Conservation (phyloP, 345 rosid genomes). For the Populus tremula region DNA sequence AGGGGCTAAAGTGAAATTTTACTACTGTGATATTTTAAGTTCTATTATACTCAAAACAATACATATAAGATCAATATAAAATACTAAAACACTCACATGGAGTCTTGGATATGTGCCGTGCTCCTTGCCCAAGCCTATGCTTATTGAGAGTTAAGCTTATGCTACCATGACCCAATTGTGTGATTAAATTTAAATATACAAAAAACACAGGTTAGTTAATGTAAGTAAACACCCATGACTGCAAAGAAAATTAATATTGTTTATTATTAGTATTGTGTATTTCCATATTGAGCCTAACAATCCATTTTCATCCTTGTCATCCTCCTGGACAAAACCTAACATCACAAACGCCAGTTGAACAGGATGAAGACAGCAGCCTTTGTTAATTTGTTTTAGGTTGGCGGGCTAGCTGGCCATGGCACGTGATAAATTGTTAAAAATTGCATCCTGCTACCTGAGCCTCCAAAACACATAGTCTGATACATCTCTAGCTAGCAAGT, state of each 20-base stretch:
- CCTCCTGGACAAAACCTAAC: neutral
- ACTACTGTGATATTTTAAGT: no score
- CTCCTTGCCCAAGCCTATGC: rapidly evolving
- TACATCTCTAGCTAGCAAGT: neutral
- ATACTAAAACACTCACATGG: rapidly evolving
- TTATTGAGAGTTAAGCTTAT: no score
- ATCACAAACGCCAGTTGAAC: neutral
- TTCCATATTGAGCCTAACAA: neutral
- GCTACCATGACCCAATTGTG: no score
- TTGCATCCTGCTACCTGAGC: neutral
- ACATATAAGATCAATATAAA: no score
- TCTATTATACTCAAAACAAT: no score
- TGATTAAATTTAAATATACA: no score
- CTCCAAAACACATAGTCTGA: neutral
- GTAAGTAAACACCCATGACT: no score
- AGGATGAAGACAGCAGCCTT: neutral
- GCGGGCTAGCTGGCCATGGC: neutral
- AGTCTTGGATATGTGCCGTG: rapidly evolving
- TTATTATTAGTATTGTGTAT: no score
- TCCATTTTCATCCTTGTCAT: neutral
- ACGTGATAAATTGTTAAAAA: neutral
- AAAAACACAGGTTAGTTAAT: no score
- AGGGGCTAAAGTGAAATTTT: no score
- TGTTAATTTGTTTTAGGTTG: neutral
- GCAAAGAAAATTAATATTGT: no score